phyloP scores from a whole-genome alignment of 164 flowering plant genomes.

The Berberis vulgaris region DNA sequence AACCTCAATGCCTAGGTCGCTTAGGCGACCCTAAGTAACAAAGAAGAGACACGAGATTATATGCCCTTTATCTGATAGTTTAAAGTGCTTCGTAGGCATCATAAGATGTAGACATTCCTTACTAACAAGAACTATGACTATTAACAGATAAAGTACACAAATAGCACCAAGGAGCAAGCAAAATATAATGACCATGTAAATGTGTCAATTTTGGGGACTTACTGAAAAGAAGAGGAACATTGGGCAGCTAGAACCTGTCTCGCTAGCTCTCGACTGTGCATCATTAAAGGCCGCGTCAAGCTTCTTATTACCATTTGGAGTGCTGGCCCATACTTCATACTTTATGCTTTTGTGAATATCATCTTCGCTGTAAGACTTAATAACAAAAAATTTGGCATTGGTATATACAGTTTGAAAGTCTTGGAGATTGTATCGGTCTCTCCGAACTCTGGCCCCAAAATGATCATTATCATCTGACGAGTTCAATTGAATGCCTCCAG shows the following conservation, averaged over 20 bases:
- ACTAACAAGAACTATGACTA: no score
- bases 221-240: conserved; percentile 87
- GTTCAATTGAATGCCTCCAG: conserved; percentile 9
- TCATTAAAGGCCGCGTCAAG: conserved; percentile 64
- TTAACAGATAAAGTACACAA: neutral
- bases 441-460: conserved; percentile 18
- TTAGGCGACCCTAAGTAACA: no score
- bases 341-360: conserved; percentile 73
- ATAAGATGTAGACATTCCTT: no score
- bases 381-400: conserved; percentile 68
- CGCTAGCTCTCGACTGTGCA: conserved; percentile 32
- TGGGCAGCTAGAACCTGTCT: conserved; percentile 42
- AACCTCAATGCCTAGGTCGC: no score
- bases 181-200: neutral
- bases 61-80: no score
- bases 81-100: no score
- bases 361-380: conserved; percentile 82
- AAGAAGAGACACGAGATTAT: no score
- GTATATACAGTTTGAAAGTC: conserved; percentile 56
- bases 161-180: neutral
- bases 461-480: conserved; percentile 24
- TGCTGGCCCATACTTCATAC: conserved; percentile 87
- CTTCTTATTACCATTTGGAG: conserved; percentile 72
- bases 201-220: conserved; percentile 12
- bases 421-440: conserved; percentile 48